Percentiles rank a stretch among this genome's conserved stretches.
Conservation (phyloP, 768 basidiomycete species). For the Tubosaeta sp. region DNA sequence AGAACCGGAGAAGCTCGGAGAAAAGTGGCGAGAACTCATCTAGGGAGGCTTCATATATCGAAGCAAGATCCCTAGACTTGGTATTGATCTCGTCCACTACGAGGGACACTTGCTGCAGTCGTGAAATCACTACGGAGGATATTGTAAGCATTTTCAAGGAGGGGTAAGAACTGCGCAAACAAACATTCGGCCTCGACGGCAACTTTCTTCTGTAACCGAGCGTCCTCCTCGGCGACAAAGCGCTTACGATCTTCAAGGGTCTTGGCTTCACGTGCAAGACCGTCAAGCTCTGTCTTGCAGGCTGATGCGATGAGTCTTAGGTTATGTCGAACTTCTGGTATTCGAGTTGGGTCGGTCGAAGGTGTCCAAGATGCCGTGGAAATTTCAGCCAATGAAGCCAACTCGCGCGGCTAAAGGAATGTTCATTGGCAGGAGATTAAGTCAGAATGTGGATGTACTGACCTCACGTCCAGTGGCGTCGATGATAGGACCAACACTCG, state of each 20-base stretch:
- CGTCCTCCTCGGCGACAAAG: constrained; percentile 67
- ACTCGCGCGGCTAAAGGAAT: constrained; percentile 68
- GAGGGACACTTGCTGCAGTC: constrained; percentile 72
- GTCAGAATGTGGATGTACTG: constrained; percentile 27
- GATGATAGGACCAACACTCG: constrained; percentile 81
- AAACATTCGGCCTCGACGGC: constrained; percentile 74
- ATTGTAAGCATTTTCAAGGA: constrained; percentile 3
- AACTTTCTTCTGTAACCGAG: constrained; percentile 62
- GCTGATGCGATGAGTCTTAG: constrained; percentile 80
- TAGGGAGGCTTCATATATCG: constrained; percentile 66
- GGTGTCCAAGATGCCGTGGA: constrained; percentile 80
- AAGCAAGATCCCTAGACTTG: constrained; percentile 60
- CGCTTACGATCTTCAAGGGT: constrained; percentile 75
- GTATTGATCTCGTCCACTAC: constrained; percentile 68
- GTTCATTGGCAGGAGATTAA: constrained; percentile 4
- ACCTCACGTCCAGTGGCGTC: constrained; percentile 94
- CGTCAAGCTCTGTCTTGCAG: constrained; percentile 80
- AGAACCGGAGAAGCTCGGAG: constrained; percentile 68
- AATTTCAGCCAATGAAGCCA: constrained; percentile 78
- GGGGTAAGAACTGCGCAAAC: constrained; percentile 16
- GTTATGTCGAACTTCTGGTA: constrained; percentile 98
- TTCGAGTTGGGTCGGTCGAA: constrained; percentile 77
- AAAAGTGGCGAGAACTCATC: constrained; percentile 72
- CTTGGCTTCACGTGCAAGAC: constrained; percentile 86
- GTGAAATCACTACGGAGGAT: constrained; percentile 57